These are phyloP conservation scores for Ophiostoma piceae DNA, from an alignment of 2,329 filamentous ascomycete genomes.

Conservation along the genomic window DNA sequence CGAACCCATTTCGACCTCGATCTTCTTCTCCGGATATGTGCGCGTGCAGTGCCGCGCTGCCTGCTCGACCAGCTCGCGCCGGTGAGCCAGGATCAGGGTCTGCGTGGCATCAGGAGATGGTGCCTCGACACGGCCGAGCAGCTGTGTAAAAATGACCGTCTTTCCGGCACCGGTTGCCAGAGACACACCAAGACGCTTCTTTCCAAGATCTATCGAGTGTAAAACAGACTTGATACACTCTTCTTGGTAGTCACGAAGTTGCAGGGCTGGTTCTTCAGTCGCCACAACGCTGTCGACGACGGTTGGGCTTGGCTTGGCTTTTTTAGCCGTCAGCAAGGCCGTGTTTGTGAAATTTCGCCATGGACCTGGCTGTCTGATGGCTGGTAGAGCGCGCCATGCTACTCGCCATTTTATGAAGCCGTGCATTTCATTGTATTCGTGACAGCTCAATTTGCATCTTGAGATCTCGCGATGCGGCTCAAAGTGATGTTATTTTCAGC, in stretches of 20 bases:
- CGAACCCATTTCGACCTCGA: slow-evolving; percentile 90
- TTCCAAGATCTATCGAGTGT: slow-evolving; percentile 60
- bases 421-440: not conserved
- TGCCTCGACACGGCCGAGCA: slow-evolving; percentile 70
- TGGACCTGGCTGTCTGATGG: slow-evolving; percentile 3
- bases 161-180: slow-evolving; percentile 86
- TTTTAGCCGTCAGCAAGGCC: not conserved
- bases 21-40: slow-evolving; percentile 71
- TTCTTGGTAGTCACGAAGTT: slow-evolving; percentile 78
- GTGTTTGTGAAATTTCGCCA: not conserved
- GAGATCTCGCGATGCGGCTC: not conserved
- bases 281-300: slow-evolving; percentile 19
- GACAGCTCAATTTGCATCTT: not conserved
- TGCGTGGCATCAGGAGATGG: slow-evolving; percentile 56
- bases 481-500: not conserved
- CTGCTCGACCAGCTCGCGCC: slow-evolving; percentile 90
- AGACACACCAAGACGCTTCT: slow-evolving; percentile 77
- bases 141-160: slow-evolving; percentile 93
- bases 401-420: slow-evolving; percentile 10
- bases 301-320: not conserved
- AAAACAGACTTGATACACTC: slow-evolving; percentile 84
- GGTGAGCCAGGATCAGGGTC: slow-evolving; percentile 86
- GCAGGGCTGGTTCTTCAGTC: slow-evolving; percentile 36
- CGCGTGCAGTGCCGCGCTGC: slow-evolving; percentile 76
- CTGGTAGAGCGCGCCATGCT: slow-evolving; percentile 15